Base-by-base conservation (phyloP, 2,329 filamentous ascomycete genomes). In the Colletotrichum somersetense region DNA sequence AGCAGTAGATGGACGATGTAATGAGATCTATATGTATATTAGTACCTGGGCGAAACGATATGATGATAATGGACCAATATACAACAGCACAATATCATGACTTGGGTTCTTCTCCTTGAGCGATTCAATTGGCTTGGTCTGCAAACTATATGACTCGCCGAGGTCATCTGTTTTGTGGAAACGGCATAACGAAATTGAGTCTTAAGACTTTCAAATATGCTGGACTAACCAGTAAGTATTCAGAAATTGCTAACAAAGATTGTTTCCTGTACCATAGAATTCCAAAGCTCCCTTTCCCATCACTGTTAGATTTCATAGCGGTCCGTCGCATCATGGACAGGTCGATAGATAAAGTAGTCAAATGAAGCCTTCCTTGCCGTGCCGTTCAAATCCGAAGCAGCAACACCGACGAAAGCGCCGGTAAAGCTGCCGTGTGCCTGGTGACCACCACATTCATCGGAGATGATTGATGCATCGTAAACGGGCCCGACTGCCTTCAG, bases 361-460 rank as follows among this genome's bases (percentile, higher is more conserved):
- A 89, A 89, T 5, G 72, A 79, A 0, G 88, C 87, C 64, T 80
- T 77, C 65, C 78, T 73, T 11, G 81, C 85, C 20, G 83, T 84
- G 2, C 88, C 88, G 67, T 89, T 89, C 53, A 89, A 66, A 77
- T 89, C 88, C 3, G 87, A 89, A 52, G 85, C 86, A 1, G 88
- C 87, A 73, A 89, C 79, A 0, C 88, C 88, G 0, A 89, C 85
- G 80, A 89, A 89, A 0, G 89, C 88, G 0, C 89, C 89, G 0
- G 89, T 91, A 73, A 91, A 91, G 77, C 89, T 91, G 1, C 89
- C 89, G 73, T 91, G 88, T 2, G 81, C 84, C 72, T 87, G 85
- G 73, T 91, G 89, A 0, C 89, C 89, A 12, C 89, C 89, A 69
- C 89, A 91, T 80, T 91, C 89, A 75, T 91, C 89, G 14, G 85